Evolutionary conservation across 257 asterid genomes (phyloP).

Genomic region (Solanum piurae): DNA sequence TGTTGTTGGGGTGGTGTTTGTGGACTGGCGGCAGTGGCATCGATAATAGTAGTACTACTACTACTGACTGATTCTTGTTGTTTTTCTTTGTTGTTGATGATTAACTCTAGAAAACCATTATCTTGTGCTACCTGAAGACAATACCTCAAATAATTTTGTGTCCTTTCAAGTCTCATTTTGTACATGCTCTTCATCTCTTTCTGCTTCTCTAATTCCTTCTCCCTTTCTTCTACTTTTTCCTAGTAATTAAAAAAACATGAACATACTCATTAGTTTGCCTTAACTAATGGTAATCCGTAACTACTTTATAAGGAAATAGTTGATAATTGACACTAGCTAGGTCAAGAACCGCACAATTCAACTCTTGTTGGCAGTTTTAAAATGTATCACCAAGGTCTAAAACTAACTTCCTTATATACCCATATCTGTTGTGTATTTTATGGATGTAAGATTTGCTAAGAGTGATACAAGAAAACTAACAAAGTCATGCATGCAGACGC

Average conservation of each 20-base stretch:
- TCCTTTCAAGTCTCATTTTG: slow-evolving; percentile 22
- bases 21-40: slow-evolving; percentile 9
- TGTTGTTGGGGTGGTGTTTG: slow-evolving; percentile 5
- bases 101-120: slow-evolving; percentile 52
- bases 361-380: neutral
- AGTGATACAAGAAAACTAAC: neutral
- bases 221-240: slow-evolving; percentile 38
- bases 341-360: neutral
- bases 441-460: neutral
- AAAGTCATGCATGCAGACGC: neutral
- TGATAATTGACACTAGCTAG: neutral
- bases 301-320: neutral
- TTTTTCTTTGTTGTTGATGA: slow-evolving; percentile 15
- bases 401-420: neutral
- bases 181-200: slow-evolving; percentile 26
- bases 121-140: slow-evolving; percentile 64
- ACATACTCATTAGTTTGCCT: neutral
- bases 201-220: slow-evolving; percentile 34
- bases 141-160: slow-evolving; percentile 27
- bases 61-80: neutral
- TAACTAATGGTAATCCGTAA: neutral
- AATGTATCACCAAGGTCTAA: neutral
- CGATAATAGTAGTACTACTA: neutral
- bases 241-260: neutral
- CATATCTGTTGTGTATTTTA: neutral